Conservation (phyloP, 805 yeast genomes). For the Saccharomyces eubayanus region DNA sequence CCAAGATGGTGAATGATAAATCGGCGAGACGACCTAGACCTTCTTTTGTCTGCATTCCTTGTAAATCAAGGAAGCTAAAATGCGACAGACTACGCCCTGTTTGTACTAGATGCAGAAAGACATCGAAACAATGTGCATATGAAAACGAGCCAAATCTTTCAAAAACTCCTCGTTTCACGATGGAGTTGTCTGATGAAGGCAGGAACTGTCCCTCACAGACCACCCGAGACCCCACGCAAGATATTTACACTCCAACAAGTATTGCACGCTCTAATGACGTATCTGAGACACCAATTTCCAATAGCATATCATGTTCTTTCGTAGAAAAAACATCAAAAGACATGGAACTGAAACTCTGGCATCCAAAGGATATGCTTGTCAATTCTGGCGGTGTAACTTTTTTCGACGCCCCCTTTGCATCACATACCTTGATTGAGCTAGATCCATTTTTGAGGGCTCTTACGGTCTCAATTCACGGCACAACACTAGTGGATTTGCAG, state of each 20-base stretch:
- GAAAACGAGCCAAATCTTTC: background rate
- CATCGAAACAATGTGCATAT: slow-evolving; percentile 9
- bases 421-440: slow-evolving; percentile 11
- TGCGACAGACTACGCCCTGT: slow-evolving; percentile 19
- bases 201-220: background rate
- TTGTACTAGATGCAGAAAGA: slow-evolving; percentile 13
- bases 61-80: slow-evolving; percentile 12
- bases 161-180: background rate
- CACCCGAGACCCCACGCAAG: background rate
- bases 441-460: slow-evolving; percentile 12
- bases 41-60: slow-evolving; percentile 11
- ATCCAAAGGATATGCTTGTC: slow-evolving; percentile 11
- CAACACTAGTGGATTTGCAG: slow-evolving; percentile 9
- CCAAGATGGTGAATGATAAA: slow-evolving; percentile 8
- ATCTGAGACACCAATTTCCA: background rate
- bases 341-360: slow-evolving; percentile 8
- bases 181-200: background rate
- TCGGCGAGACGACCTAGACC: slow-evolving; percentile 6
- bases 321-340: background rate
- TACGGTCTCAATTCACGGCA: slow-evolving; percentile 13
- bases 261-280: no score
- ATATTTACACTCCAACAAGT: background rate
- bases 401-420: slow-evolving; percentile 11
- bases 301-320: background rate
- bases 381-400: slow-evolving; percentile 11